Evolutionary conservation across 495 filamentous ascomycete genomes (phyloP).

Genomic region (Pseudoneurospora amorphoporcata): DNA sequence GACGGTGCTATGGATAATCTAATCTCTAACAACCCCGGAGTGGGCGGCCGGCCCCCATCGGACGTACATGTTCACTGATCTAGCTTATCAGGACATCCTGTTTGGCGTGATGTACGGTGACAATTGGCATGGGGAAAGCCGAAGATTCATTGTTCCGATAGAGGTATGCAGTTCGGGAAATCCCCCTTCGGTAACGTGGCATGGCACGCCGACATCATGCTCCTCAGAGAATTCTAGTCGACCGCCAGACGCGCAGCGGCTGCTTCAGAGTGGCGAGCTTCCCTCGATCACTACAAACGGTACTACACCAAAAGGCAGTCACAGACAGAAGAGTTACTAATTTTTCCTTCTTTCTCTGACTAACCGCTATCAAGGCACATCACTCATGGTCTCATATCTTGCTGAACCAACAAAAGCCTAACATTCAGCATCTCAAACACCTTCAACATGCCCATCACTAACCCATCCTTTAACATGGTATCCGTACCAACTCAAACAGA

Average conservation of each 20-base stretch:
- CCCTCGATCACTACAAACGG: not conserved
- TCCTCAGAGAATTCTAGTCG: not conserved
- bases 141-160: not conserved
- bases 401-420: not conserved
- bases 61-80: not conserved
- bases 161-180: not conserved
- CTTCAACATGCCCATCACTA: not conserved
- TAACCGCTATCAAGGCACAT: not conserved
- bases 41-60: not conserved
- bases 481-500: not conserved
- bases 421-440: too few species aligned
- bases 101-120: not conserved
- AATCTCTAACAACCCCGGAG: not conserved
- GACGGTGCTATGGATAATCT: not conserved
- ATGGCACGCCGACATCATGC: not conserved
- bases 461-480: not conserved
- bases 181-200: too few species aligned
- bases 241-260: not conserved
- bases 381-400: not conserved
- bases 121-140: not conserved
- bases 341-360: not conserved
- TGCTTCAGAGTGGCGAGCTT: not conserved
- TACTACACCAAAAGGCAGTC: not conserved
- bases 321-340: not conserved
- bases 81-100: not conserved